Evolutionary conservation across 306 rosid species (phyloP), one percentile per base, ranked within the genome.

Genomic region (Potentilla sterilis): DNA sequence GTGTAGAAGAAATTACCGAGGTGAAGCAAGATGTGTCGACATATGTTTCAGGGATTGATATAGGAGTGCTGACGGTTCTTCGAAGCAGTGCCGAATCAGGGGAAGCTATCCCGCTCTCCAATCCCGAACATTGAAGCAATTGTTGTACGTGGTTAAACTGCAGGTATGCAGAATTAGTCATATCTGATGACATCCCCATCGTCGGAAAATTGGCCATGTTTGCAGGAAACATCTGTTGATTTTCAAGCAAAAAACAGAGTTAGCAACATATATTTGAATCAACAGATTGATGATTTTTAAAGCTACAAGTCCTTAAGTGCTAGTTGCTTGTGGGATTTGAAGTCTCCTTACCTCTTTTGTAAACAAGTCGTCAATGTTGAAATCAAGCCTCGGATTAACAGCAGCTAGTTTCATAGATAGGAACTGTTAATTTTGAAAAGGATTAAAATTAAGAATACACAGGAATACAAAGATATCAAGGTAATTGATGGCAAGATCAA

Each of bases 331-430:
- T 49, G 78, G 28, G 28, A 28, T 28, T 28, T 28, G 28, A 28
- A 28, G 28, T 28, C 28, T 78, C 18, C 49, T 49, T 22, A 64
- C 97, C 96, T 92, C 98, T 92, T 92, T 92, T 47, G 85, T 68
- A 75, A 95, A 85, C 63, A 92, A 77, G 78, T 95, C 97, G 32
- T 92, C 98, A 47, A 89, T 74, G 86, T 95, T 90, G 88, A 90
- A 81, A 78, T 95, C 97, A 70, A 95, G 82, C 82, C 92, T 86
- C 59, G 97, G 96, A 67, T 95, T 95, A 28, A 90, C 96, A 74
- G 98, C 84, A 47, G 97, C 97, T 84, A 95, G 79, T 87, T 95
- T 95, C 98, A 92, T 92, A 28, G 98, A 95, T 86, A 95, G 80
- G 86, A 92, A 92, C 98, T 95, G 96, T 84, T 83, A 67, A 78